Evolutionary conservation across 2,329 filamentous ascomycete species (phyloP).

Genomic region (Sclerotinia minor): DNA sequence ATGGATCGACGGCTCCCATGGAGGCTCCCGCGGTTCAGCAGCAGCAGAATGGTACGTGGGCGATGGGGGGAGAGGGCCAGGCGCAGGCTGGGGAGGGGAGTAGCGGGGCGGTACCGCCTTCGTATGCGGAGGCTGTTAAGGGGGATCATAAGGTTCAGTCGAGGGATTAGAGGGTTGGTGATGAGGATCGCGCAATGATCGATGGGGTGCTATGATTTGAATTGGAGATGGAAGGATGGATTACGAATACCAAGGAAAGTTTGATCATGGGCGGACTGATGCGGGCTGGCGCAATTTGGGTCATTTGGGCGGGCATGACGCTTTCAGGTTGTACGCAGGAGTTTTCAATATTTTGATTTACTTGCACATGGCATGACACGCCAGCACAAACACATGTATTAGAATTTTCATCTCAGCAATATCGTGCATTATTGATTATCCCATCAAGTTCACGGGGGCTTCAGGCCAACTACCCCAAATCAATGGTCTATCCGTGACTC

Average conservation of each 20-base stretch:
- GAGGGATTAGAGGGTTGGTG: slow-evolving; percentile 33
- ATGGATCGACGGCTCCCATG: slow-evolving; percentile 42
- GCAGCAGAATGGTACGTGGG: slow-evolving; percentile 40
- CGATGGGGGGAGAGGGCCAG: slow-evolving; percentile 37
- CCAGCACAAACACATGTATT: slow-evolving; percentile 13
- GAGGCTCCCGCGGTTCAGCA: slow-evolving; percentile 40
- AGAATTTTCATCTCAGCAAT: not conserved
- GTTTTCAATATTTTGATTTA: not conserved
- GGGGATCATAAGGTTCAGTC: slow-evolving; percentile 88
- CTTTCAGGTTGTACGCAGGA: slow-evolving; percentile 1
- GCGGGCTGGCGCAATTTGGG: slow-evolving; percentile 4
- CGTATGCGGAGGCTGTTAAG: slow-evolving; percentile 85
- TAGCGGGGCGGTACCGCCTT: slow-evolving; percentile 65
- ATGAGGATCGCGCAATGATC: not conserved
- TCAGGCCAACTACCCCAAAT: slow-evolving; percentile 88
- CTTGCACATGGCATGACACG: not conserved
- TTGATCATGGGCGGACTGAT: not conserved
- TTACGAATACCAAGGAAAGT: not conserved
- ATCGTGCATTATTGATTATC: slow-evolving; percentile 20
- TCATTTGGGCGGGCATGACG: not conserved
- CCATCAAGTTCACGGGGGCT: slow-evolving; percentile 47
- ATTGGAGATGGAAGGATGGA: slow-evolving; percentile 5
- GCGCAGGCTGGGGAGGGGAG: slow-evolving; percentile 48
- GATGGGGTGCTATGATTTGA: not conserved
- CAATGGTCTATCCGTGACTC: slow-evolving; percentile 75